Evolutionary conservation across 371 early-diverging fungal species (phyloP).

Genomic region (Blakeslea trispora): DNA sequence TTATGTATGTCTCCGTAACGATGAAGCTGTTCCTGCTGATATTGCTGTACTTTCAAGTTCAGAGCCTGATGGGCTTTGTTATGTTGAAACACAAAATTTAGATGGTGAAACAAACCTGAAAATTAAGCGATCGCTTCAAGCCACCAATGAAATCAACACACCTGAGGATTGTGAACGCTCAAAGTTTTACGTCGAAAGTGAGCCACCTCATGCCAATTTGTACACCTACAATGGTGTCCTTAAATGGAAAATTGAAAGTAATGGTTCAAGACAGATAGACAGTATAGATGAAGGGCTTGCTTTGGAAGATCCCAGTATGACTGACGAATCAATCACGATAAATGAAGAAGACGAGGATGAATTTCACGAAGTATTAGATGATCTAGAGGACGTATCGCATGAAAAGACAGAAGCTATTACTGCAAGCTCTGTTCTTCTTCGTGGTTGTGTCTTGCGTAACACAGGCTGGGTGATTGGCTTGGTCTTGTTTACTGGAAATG

Average conservation of each 20-base stretch:
- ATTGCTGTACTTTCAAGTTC: conserved; percentile 67
- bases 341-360: conserved; percentile 9
- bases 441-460: conserved; percentile 93
- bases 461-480: conserved; percentile 88
- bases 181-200: conserved; percentile 74
- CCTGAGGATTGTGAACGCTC: conserved; percentile 60
- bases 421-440: conserved; percentile 82
- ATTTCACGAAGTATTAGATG: background rate
- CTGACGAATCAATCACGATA: background rate
- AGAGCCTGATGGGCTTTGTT: conserved; percentile 69
- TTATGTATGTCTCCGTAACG: conserved; percentile 80
- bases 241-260: conserved; percentile 49
- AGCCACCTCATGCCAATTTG: conserved; percentile 76
- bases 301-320: background rate
- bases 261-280: conserved; percentile 5
- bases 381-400: conserved; percentile 36
- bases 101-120: conserved; percentile 91
- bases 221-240: conserved; percentile 78
- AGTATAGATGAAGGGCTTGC: conserved; percentile 7
- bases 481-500: conserved; percentile 84
- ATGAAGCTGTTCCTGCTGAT: conserved; percentile 93
- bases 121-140: conserved; percentile 53
- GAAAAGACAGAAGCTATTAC: conserved; percentile 72
- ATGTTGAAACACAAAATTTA: conserved; percentile 83
- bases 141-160: conserved; percentile 46